phyloP scores from a whole-genome alignment of 148 eudicot species.

The Tetragonia tetragonoides region DNA sequence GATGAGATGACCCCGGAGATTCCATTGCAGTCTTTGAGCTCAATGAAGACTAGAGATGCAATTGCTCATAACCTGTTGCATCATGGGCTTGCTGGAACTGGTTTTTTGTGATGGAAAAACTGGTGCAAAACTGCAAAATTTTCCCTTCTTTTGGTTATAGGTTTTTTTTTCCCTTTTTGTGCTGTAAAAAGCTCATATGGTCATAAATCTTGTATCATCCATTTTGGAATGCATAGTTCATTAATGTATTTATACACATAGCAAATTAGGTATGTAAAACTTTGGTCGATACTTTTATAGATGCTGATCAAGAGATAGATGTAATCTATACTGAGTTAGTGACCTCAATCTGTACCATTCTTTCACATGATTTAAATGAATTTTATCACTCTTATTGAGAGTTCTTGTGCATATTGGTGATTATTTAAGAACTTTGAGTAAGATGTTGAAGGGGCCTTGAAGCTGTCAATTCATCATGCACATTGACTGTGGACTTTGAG shows the following conservation, averaged over 20 bases:
- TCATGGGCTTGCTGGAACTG: constrained; percentile 86
- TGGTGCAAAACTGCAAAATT: background rate
- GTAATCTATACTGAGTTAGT: background rate
- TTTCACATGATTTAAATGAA: constrained; percentile 4
- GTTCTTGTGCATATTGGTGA: background rate
- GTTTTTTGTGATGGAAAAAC: constrained; percentile 39
- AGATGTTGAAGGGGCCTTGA: background rate
- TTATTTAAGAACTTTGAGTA: background rate
- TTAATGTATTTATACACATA: constrained; percentile 14
- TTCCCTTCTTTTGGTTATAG: background rate
- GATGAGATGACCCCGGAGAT: constrained; percentile 78
- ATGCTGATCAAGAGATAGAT: background rate
- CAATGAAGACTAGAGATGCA: constrained; percentile 66
- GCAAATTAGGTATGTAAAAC: constrained; percentile 17
- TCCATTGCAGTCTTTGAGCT: constrained; percentile 50
- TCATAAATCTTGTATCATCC: background rate
- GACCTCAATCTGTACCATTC: constrained; percentile 21
- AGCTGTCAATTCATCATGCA: too few species aligned
- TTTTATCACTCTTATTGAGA: background rate
- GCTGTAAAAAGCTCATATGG: constrained; percentile 16
- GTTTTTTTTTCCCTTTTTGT: background rate
- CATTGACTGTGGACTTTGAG: too few species aligned
- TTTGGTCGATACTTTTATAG: constrained; percentile 7
- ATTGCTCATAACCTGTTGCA: constrained; percentile 86
- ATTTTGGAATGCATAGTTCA: constrained; percentile 14